Evolutionary conservation across 116 monocot species (phyloP).

Genomic region (Posidonia oceanica): DNA sequence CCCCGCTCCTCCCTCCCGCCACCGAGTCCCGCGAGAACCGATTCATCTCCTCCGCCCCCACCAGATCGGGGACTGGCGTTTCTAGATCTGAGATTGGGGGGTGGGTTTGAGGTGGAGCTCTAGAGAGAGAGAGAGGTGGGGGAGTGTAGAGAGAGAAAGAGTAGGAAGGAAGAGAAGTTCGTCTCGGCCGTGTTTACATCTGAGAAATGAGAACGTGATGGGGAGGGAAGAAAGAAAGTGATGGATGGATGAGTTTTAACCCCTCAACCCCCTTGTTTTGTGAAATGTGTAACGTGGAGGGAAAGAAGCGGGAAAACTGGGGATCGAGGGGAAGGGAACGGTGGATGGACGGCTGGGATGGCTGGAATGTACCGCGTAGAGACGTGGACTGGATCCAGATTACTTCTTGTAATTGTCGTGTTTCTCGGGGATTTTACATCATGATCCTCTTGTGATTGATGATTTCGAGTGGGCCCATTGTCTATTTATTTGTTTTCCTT

Average conservation of each 20-base stretch:
- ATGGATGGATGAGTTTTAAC: not conserved
- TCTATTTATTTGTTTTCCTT: too few relatives aligned
- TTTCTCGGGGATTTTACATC: too few relatives aligned
- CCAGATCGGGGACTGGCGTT: not conserved
- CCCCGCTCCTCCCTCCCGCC: not conserved
- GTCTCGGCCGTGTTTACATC: not conserved
- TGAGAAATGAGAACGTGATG: not conserved
- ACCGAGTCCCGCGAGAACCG: conserved; percentile 11
- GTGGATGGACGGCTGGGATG: not conserved
- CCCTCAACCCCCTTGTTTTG: not conserved
- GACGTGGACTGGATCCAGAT: too few relatives aligned
- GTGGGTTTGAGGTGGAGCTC: not conserved
- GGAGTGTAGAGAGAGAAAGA: conserved; percentile 6
- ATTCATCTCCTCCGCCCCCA: conserved; percentile 1
- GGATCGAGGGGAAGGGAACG: not conserved
- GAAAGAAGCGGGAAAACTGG: not conserved
- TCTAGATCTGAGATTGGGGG: not conserved
- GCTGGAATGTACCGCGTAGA: conserved; percentile 3
- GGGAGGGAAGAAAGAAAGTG: not conserved
- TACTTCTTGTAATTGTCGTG: too few relatives aligned
- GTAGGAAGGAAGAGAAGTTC: not conserved
- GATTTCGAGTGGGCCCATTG: too few relatives aligned
- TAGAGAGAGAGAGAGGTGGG: not conserved
- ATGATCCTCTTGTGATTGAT: too few relatives aligned
- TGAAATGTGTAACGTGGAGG: not conserved